phyloP scores from a whole-genome alignment of 306 rosid genomes.

The Arachis hypogaea region DNA sequence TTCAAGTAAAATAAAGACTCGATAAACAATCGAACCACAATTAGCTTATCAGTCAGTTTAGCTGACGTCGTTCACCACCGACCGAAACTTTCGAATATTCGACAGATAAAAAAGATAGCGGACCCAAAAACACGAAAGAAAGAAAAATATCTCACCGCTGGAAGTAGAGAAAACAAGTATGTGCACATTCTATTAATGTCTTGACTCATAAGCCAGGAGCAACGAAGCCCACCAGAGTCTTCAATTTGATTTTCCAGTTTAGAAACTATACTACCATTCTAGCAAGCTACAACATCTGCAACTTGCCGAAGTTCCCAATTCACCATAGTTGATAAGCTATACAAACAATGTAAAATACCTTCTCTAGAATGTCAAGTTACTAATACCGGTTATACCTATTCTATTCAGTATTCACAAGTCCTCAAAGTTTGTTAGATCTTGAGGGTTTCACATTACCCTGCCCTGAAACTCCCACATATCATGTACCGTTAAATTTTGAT shows the following conservation, averaged over 20 bases:
- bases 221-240: background rate
- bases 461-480: constrained; percentile 15
- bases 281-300: background rate
- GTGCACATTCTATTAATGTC: constrained; percentile 3
- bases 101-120: background rate
- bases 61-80: too few relatives aligned
- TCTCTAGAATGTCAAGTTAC: background rate
- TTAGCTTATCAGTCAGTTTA: too few relatives aligned
- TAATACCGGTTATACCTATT: constrained; percentile 3
- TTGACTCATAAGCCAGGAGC: background rate
- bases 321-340: constrained; percentile 20
- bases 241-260: background rate
- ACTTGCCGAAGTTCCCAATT: background rate
- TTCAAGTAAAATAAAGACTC: too few relatives aligned
- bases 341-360: background rate
- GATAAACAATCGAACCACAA: too few relatives aligned
- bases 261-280: constrained; percentile 28
- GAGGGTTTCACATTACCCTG: background rate
- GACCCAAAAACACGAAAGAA: background rate
- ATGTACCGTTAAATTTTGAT: background rate
- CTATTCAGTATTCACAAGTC: background rate
- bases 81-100: too few relatives aligned
- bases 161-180: background rate
- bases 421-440: background rate
- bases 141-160: background rate